Evolutionary conservation across 345 rosid species (phyloP).

Genomic region (Populus simonii): DNA sequence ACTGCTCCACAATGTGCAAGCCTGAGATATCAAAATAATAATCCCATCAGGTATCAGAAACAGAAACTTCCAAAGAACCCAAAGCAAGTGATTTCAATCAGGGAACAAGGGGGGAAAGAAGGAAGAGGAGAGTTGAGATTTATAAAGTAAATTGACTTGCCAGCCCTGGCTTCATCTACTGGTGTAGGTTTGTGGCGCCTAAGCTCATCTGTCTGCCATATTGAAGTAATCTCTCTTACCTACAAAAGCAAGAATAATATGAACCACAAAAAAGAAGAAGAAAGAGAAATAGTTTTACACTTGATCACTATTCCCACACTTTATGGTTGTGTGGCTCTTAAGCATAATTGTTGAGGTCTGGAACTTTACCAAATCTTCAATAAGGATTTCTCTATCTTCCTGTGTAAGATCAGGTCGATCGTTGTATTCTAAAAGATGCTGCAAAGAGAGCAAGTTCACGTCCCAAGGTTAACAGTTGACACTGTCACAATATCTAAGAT

Average conservation of each 20-base stretch:
- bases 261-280: neutral
- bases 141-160: constrained; percentile 33
- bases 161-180: constrained; percentile 93
- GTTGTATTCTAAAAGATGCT: constrained; percentile 90
- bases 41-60: neutral
- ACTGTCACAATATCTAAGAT: constrained; percentile 3
- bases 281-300: neutral
- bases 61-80: neutral
- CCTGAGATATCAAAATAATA: constrained; percentile 38
- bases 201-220: constrained; percentile 98
- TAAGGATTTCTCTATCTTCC: constrained; percentile 87
- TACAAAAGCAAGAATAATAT: constrained; percentile 28
- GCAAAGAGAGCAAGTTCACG: constrained; percentile 24
- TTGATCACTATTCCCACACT: neutral
- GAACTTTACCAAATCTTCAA: constrained; percentile 83
- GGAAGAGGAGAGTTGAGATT: neutral
- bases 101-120: no score
- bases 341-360: neutral
- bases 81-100: constrained; percentile 9
- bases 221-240: constrained; percentile 87
- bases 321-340: neutral
- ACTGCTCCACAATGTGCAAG: constrained; percentile 93
- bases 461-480: constrained; percentile 8
- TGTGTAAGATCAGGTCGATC: constrained; percentile 81
- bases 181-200: constrained; percentile 94